A percentile compares a stretch with the other conserved stretches of the same genome.
phyloP scores from a whole-genome alignment of 306 rosid genomes.

The Glycine tomentella region DNA sequence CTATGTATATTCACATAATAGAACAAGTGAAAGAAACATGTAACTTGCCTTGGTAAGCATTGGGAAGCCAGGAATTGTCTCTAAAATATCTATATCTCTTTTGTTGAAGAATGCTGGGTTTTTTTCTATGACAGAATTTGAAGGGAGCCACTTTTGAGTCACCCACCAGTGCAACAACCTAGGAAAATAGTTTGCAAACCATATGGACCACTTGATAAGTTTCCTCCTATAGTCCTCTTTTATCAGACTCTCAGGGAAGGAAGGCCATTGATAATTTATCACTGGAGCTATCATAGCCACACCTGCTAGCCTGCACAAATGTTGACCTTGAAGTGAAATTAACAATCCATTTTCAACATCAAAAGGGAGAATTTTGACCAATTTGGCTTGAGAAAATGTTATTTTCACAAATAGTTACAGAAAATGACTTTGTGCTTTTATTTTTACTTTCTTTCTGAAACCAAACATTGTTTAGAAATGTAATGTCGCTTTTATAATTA shows the following conservation, averaged over 20 bases:
- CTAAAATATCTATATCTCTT: constrained; percentile 76
- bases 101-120: constrained; percentile 78
- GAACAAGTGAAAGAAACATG: constrained; percentile 36
- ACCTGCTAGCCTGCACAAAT: constrained; percentile 81
- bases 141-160: constrained; percentile 90
- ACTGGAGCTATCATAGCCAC: constrained; percentile 82
- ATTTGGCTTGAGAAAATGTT: background rate
- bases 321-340: constrained; percentile 28
- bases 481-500: background rate
- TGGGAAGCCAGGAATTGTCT: constrained; percentile 81
- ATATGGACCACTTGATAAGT: constrained; percentile 56
- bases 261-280: constrained; percentile 87
- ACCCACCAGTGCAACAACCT: constrained; percentile 81
- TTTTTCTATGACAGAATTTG: constrained; percentile 81
- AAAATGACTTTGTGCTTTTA: background rate
- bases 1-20: background rate
- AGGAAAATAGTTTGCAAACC: constrained; percentile 75
- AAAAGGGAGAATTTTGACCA: background rate
- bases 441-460: background rate
- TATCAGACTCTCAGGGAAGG: constrained; percentile 70
- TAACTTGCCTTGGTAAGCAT: constrained; percentile 82
- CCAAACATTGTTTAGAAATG: background rate
- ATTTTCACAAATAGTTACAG: background rate
- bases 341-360: constrained; percentile 12
- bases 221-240: constrained; percentile 77